Base-by-base conservation (phyloP, 805 yeast genomes). In the Jamesozyma lodderae region DNA sequence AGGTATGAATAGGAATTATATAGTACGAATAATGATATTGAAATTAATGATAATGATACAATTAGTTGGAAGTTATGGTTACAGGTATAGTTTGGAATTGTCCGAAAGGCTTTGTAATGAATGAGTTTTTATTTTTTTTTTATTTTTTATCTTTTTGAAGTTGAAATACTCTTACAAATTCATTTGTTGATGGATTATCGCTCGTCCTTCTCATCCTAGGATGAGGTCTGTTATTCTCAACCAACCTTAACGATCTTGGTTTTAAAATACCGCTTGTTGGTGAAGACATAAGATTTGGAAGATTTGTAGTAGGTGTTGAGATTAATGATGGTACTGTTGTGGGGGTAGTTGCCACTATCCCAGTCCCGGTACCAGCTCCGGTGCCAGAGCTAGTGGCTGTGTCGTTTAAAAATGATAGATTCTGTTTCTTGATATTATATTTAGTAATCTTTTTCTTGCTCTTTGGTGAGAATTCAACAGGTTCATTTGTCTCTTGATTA, bases 151-250 rank as follows among this genome's bases (percentile, higher is more conserved):
- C 27, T 32, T 41, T 42, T 36, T 52, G 54, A 21, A 57, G 37
- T 31, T 54, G 60, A 30, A 57, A 57, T 2, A 57, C 60, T 22
- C 62, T 44, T 8, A 57, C 52, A 36, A 47, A 51, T 30, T 53
- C 56, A 36, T 49, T 53, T 26, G 50, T 49, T 21, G 52, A 43
- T 8, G 58, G 57, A 35, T 53, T 49, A 29, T 55, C 57, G 28
- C 59, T 47, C 10, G 42, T 51, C 23, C 60, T 41, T 32, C 55
- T 49, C 57, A 51, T 48, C 36, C 61, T 47, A 24, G 61, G 58
- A 40, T 56, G 60, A n/a, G 56, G 55, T 36, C 51, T 53, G 33
- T 46, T 49, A 35, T 48, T 49, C 34, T 56, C 61, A 3, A 55
- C 59, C 16, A 52, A 40, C 32, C 42, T 42, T 24, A 47, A 35